Percentiles rank a stretch among this genome's conserved stretches.
These are phyloP conservation scores for Claviceps pusilla DNA, from an alignment of 2,329 filamentous ascomycete genomes.

Conservation along the genomic window DNA sequence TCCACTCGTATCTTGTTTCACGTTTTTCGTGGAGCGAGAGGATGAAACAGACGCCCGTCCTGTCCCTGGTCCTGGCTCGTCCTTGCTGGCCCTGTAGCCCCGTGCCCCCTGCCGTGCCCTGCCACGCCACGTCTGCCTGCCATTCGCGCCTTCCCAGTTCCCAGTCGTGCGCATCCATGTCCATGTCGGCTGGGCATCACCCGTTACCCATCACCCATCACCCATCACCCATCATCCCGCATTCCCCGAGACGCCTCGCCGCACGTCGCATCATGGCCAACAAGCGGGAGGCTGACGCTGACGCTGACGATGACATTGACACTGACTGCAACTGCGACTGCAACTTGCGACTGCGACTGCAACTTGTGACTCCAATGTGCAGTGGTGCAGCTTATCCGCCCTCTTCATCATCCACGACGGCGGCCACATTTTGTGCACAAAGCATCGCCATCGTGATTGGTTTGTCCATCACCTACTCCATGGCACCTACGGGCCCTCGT, in stretches of 20 bases:
- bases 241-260: background rate
- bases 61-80: background rate
- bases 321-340: background rate
- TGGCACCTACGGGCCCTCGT: too few species aligned
- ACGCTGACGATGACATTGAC: too few species aligned
- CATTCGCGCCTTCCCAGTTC: background rate
- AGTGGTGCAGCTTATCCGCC: too few species aligned
- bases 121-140: background rate
- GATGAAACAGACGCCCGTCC: slow-evolving; percentile 2
- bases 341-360: background rate
- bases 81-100: background rate
- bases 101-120: background rate
- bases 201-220: background rate
- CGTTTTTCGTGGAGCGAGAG: background rate
- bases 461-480: too few species aligned
- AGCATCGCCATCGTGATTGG: too few species aligned
- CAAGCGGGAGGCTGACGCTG: background rate
- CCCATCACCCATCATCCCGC: background rate
- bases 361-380: background rate
- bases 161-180: too few species aligned
- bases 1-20: slow-evolving; percentile 3
- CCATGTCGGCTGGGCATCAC: too few species aligned
- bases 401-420: background rate
- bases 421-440: too few species aligned
- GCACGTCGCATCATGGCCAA: background rate